Conservation (phyloP, 2,329 filamentous ascomycete genomes). For the Talaromyces pinophilus region DNA sequence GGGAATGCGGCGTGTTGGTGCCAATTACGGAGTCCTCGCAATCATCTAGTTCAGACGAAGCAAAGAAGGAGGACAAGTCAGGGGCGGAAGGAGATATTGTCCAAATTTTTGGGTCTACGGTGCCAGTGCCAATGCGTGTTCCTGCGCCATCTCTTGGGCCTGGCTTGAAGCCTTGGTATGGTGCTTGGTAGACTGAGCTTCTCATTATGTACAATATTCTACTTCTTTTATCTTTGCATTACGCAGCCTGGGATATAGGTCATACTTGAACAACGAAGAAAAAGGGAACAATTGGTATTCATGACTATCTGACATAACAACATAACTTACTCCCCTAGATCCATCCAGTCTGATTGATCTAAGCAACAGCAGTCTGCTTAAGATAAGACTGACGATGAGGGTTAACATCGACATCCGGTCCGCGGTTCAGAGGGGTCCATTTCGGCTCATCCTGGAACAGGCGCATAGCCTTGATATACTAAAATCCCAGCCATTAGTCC, state of each 20-base stretch:
- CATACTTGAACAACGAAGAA: neutral
- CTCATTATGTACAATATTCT: conserved; percentile 13
- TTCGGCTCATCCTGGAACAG: conserved; percentile 98
- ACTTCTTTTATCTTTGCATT: neutral
- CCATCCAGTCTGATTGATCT: neutral
- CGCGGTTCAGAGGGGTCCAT: conserved; percentile 91
- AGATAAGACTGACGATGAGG: conserved; percentile 77
- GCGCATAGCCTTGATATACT: conserved; percentile 96
- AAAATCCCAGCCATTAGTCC: conserved; percentile 15
- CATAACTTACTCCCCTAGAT: neutral
- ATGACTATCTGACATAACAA: neutral
- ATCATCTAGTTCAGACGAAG: too few relatives aligned
- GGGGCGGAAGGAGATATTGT: conserved; percentile 31
- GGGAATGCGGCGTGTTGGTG: conserved; percentile 90
- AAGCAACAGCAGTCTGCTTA: conserved; percentile 29
- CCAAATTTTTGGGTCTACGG: conserved; percentile 38
- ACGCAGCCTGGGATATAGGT: neutral
- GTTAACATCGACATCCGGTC: conserved; percentile 75
- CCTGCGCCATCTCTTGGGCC: conserved; percentile 33
- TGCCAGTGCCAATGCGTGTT: conserved; percentile 50
- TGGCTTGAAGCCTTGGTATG: conserved; percentile 26
- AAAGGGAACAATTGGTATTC: neutral
- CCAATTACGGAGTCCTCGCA: conserved; percentile 37
- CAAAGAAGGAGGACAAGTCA: conserved; percentile 30
- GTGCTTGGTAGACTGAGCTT: conserved; percentile 21